These are phyloP conservation scores for Sparassis latifolia DNA, from an alignment of 1,284 basidiomycete species.

Conservation along the genomic window DNA sequence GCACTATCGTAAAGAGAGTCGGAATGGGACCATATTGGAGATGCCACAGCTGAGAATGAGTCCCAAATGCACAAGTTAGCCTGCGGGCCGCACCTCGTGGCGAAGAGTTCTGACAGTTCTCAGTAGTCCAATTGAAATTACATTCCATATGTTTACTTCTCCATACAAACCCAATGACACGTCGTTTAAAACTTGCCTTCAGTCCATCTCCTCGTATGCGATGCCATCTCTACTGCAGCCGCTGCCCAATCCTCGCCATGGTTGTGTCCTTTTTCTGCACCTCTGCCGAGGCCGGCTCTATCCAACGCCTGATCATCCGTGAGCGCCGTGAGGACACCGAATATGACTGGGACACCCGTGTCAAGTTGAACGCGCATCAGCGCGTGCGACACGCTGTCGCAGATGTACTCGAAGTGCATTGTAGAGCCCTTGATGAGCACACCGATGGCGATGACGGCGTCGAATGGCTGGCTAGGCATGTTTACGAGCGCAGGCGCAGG, in stretches of 20 bases:
- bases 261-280: constrained; percentile 73
- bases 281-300: constrained; percentile 76
- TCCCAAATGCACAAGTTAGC: too few relatives aligned
- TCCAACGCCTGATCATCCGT: constrained; percentile 93
- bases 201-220: constrained; percentile 67
- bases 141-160: too few relatives aligned
- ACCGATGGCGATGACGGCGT: constrained; percentile 95
- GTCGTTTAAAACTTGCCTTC: constrained; percentile 56
- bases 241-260: constrained; percentile 96
- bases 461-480: constrained; percentile 67
- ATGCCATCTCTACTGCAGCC: constrained; percentile 91
- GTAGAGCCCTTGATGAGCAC: constrained; percentile 96
- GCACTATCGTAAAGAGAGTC: too few relatives aligned
- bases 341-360: constrained; percentile 91
- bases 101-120: too few relatives aligned
- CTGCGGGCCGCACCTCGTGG: too few relatives aligned
- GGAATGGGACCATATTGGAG: too few relatives aligned
- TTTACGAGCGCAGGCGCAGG: constrained; percentile 35
- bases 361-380: constrained; percentile 94
- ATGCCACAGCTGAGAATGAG: too few relatives aligned
- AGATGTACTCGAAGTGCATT: constrained; percentile 99
- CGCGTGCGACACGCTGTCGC: constrained; percentile 85
- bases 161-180: too few relatives aligned
- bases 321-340: constrained; percentile 92
- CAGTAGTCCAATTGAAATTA: too few relatives aligned